A percentile compares a stretch with the other conserved stretches of the same genome.
Evolutionary conservation across 345 rosid genomes (phyloP).

Genomic region (Salix viminalis): DNA sequence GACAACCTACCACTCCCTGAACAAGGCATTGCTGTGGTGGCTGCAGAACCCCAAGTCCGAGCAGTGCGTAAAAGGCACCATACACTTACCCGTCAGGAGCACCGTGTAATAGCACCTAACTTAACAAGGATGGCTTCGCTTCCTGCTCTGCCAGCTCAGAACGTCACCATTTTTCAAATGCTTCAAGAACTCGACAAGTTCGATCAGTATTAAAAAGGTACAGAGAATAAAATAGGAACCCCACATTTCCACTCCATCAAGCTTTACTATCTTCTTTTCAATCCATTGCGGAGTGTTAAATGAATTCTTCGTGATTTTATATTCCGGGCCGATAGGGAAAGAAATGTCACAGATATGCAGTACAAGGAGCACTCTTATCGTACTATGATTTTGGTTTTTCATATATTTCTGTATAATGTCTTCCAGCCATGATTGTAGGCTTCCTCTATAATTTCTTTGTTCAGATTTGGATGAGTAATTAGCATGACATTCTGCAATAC

Average conservation of each 20-base stretch:
- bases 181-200: conserved; percentile 43
- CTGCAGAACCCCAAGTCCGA: conserved; percentile 21
- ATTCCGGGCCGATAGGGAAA: not conserved
- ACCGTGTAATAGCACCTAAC: conserved; percentile 22
- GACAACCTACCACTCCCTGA: conserved; percentile 9
- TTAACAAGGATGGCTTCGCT: conserved; percentile 30
- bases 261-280: not conserved
- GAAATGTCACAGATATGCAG: not conserved
- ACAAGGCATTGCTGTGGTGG: conserved; percentile 17
- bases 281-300: not conserved
- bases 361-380: not conserved
- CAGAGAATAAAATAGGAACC: not conserved
- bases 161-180: conserved; percentile 47
- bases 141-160: conserved; percentile 16
- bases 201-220: conserved; percentile 23
- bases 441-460: too few relatives aligned
- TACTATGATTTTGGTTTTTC: not conserved
- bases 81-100: conserved; percentile 36
- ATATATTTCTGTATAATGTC: not conserved
- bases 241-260: not conserved
- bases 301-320: not conserved
- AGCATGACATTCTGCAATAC: too few relatives aligned
- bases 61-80: conserved; percentile 67
- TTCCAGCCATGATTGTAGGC: not conserved
- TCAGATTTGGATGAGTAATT: too few relatives aligned